Evolutionary conservation across 2,329 filamentous ascomycete species (phyloP).

Genomic region (Aureobasidium musti): DNA sequence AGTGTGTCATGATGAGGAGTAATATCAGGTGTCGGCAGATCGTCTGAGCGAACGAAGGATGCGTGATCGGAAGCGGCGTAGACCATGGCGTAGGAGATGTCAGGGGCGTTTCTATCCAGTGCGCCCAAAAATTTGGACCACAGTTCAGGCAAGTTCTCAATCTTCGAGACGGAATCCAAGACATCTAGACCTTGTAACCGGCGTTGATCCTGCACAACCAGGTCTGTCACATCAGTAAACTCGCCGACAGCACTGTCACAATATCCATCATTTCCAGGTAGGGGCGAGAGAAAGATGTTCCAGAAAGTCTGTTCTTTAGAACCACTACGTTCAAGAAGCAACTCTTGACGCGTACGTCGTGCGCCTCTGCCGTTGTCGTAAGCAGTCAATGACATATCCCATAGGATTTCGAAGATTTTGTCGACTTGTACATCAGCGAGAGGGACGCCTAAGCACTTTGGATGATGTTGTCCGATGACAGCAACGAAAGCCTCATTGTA

Average conservation of each 20-base stretch:
- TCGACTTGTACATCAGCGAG: background rate
- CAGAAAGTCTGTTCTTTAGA: conserved; percentile 39
- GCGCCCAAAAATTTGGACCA: conserved; percentile 27
- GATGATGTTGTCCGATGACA: conserved; percentile 32
- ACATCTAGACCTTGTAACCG: conserved; percentile 24
- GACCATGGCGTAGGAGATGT: conserved; percentile 29
- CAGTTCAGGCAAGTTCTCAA: conserved; percentile 18
- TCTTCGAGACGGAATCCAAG: conserved; percentile 14
- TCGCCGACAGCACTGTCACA: conserved; percentile 29
- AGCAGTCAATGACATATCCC: conserved; percentile 30
- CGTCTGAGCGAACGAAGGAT: conserved; percentile 22
- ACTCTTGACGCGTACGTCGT: conserved; percentile 32
- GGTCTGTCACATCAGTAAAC: conserved; percentile 28
- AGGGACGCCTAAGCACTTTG: conserved; percentile 6
- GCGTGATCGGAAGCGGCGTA: conserved; percentile 33
- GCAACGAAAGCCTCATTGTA: conserved; percentile 35
- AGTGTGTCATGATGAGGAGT: background rate
- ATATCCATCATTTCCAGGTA: conserved; percentile 31
- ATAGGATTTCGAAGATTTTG: background rate
- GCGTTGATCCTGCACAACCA: conserved; percentile 24
- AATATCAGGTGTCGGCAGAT: conserved; percentile 5
- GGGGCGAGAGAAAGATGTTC: conserved; percentile 36
- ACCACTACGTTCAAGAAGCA: conserved; percentile 36
- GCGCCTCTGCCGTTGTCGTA: conserved; percentile 33
- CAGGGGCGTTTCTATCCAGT: conserved; percentile 13